Evolutionary conservation across 2,329 filamentous ascomycete species (phyloP), one percentile per base, ranked within the genome.

Genomic region (Karstenula rhodostoma): DNA sequence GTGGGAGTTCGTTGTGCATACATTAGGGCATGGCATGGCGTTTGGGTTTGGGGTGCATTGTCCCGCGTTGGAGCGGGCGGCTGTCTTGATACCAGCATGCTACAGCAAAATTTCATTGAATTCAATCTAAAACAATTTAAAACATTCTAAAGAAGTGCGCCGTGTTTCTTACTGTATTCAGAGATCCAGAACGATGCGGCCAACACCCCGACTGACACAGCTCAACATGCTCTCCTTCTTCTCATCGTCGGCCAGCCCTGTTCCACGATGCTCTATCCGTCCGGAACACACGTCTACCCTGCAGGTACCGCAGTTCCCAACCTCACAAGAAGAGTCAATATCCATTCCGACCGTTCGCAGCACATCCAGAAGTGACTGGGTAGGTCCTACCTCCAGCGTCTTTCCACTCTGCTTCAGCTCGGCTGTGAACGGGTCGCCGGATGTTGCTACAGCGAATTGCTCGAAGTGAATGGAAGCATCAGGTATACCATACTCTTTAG

Each of bases 361-460:
- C 5, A 78, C 73, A 57, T 80, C 73, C 3, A 84, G 69, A 29
- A 83, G 67, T 10, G 78, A 77, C 48, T 80, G 73, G 2, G 79
- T 74, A 0, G 77, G 74, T 1, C 72, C 76, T 0, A 84, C 84
- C 17, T 80, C 73, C 7, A 90, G 60, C 1, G 77, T 73, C 64
- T 76, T 81, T 49, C 71, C 60, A 42, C 71, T 67, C 56, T 84
- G 83, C 7, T 74, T 72, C 0, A 90, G 79, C 49, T 85, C 81
- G 0, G 79, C 87, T 43, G 86, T 84, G 63, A 90, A 90, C 0
- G 86, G 83, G 65, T 89, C 86, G 0, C 87, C 87, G 0, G 80
- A 80, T 0, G 81, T 77, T 22, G 84, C 81, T 1, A 84, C 83
- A 1, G 78, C 77, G 61, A 90, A 90, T 0, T 84, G 83, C 71